phyloP scores from a whole-genome alignment of 139 green algal species.

The Micractinium conductrix region DNA sequence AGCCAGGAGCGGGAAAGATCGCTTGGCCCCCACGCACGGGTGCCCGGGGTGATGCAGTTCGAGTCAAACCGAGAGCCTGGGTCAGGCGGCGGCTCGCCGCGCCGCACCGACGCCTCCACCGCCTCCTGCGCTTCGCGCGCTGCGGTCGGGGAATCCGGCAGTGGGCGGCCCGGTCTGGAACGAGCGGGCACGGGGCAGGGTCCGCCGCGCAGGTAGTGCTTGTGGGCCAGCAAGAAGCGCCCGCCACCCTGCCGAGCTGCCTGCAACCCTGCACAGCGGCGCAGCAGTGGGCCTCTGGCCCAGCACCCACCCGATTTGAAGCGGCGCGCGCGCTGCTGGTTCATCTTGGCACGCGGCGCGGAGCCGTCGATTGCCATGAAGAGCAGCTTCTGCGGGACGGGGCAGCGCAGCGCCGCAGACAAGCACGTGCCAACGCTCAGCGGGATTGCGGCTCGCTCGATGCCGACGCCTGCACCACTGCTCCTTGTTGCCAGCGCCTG shows the following conservation, averaged over 20 bases:
- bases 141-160: not conserved
- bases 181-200: too few relatives aligned
- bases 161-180: too few relatives aligned
- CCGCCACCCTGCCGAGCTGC: too few relatives aligned
- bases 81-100: conserved; percentile 61
- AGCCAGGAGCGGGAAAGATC: too few relatives aligned
- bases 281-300: not conserved
- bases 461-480: too few relatives aligned
- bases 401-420: not conserved
- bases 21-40: conserved; percentile 30
- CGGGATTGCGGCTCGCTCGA: too few relatives aligned
- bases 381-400: conserved; percentile 70
- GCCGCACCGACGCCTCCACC: conserved; percentile 39
- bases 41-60: conserved; percentile 94
- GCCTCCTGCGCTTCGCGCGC: conserved; percentile 63
- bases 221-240: too few relatives aligned
- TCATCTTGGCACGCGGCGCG: conserved; percentile 96
- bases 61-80: conserved; percentile 80
- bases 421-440: not conserved
- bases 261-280: too few relatives aligned
- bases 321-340: conserved; percentile 88
- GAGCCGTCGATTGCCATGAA: conserved; percentile 97
- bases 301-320: conserved; percentile 70
- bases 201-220: too few relatives aligned
- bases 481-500: too few relatives aligned